phyloP scores from a whole-genome alignment of 2,329 filamentous ascomycete genomes.

The Penicillium sp. region DNA sequence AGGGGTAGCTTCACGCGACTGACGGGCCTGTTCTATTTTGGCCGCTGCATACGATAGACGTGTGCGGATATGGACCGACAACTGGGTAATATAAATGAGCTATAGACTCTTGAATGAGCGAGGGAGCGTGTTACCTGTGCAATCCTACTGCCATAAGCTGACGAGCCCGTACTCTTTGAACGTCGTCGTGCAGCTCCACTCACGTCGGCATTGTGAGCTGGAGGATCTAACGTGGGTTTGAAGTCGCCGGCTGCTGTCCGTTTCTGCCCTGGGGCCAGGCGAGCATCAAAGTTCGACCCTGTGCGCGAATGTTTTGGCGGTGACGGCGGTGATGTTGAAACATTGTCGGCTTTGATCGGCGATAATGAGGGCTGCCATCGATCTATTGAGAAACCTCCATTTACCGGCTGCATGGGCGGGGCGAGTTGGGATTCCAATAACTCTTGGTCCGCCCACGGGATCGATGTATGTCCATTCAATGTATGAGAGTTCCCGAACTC shows the following conservation, averaged over 20 bases:
- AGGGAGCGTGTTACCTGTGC: conserved; percentile 63
- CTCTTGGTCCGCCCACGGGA: conserved; percentile 6
- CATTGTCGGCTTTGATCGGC: conserved; percentile 13
- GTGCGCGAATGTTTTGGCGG: conserved; percentile 5
- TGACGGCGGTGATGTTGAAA: conserved; percentile 11
- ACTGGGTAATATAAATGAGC: conserved; percentile 46
- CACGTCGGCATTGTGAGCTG: conserved; percentile 30
- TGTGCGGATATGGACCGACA: conserved; percentile 75
- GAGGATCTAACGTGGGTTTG: conserved; percentile 49
- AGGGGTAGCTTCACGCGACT: conserved; percentile 57
- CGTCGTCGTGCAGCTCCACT: conserved; percentile 49
- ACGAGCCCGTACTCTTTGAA: conserved; percentile 68
- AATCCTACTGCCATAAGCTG: conserved; percentile 67
- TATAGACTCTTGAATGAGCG: background rate
- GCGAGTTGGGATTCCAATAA: conserved; percentile 5
- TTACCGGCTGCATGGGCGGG: conserved; percentile 2
- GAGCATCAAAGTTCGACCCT: conserved; percentile 5
- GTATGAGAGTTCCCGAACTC: conserved; percentile 9
- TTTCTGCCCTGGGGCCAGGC: conserved; percentile 55
- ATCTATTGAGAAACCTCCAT: conserved; percentile 9
- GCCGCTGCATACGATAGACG: conserved; percentile 90
- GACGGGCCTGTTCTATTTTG: conserved; percentile 88
- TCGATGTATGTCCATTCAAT: conserved; percentile 8
- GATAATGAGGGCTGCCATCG: conserved; percentile 10
- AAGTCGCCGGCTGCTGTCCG: conserved; percentile 73